Percentiles rank a stretch among this genome's conserved stretches.
phyloP scores from a whole-genome alignment of 1,284 basidiomycete species.

The Bjerkandera adusta region DNA sequence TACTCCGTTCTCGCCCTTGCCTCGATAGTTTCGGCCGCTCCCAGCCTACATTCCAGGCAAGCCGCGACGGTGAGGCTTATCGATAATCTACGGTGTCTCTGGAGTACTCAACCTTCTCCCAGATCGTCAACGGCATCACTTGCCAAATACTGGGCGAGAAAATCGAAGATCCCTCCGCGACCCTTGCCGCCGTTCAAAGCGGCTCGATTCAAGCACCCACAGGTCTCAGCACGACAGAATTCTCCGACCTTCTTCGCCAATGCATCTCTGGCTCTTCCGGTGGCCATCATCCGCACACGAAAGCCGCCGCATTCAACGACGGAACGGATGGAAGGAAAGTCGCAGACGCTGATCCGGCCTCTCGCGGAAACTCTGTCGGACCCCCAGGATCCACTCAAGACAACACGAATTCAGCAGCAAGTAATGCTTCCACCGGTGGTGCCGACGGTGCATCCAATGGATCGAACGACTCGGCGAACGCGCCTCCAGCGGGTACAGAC shows the following conservation, averaged over 20 bases:
- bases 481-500: no score
- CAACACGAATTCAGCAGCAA: not conserved
- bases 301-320: not conserved
- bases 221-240: not conserved
- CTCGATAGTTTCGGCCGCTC: no score
- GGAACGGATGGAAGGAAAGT: not conserved
- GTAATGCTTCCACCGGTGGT: not conserved
- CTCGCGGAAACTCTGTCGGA: no score
- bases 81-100: not conserved
- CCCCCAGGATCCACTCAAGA: no score
- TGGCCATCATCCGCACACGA: not conserved
- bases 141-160: not conserved
- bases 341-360: not conserved
- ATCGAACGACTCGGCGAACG: no score
- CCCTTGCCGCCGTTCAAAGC: constrained; percentile 1
- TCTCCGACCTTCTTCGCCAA: not conserved
- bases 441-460: not conserved
- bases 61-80: not conserved
- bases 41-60: no score
- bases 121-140: constrained; percentile 3
- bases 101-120: not conserved
- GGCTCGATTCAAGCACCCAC: not conserved
- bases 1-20: not conserved
- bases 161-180: not conserved
- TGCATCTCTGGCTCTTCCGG: not conserved